Percentiles rank a stretch among this genome's conserved stretches.
phyloP scores from a whole-genome alignment of 1,139 yeast genomes.

The Spencermartinsiella ligniputridi region DNA sequence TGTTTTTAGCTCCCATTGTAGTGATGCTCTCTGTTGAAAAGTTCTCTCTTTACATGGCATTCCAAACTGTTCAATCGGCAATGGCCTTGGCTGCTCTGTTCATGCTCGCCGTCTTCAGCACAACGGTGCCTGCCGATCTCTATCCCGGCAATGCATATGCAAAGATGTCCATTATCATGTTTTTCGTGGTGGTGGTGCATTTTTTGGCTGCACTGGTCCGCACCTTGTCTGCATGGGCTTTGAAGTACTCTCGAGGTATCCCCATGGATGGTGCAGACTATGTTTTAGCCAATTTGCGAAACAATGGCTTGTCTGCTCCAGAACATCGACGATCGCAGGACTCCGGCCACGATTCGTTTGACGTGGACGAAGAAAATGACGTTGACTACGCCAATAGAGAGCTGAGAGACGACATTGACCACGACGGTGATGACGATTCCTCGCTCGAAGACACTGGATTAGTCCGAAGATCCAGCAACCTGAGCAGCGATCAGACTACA shows the following conservation, averaged over 20 bases:
- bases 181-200: slow-evolving; percentile 51
- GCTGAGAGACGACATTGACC: slow-evolving; percentile 9
- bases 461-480: neutral
- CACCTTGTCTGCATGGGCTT: slow-evolving; percentile 41
- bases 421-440: slow-evolving; percentile 9
- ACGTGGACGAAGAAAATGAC: slow-evolving; percentile 5
- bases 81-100: slow-evolving; percentile 49
- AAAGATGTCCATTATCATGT: slow-evolving; percentile 57
- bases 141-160: slow-evolving; percentile 77
- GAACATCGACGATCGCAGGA: slow-evolving; percentile 23
- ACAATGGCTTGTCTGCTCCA: slow-evolving; percentile 14
- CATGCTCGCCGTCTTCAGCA: slow-evolving; percentile 56
- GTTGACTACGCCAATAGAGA: neutral
- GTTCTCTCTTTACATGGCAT: slow-evolving; percentile 48
- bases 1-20: slow-evolving; percentile 64
- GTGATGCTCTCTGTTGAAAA: slow-evolving; percentile 59
- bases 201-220: slow-evolving; percentile 47
- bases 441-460: slow-evolving; percentile 8
- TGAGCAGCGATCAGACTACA: neutral
- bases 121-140: slow-evolving; percentile 55
- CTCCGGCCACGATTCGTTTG: slow-evolving; percentile 23
- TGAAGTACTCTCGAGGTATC: slow-evolving; percentile 19
- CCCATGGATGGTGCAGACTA: slow-evolving; percentile 37
- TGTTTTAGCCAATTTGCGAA: slow-evolving; percentile 23
- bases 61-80: slow-evolving; percentile 48